Evolutionary conservation across 345 rosid species (phyloP), one percentile per base, ranked within the genome.

Genomic region (Luvunga scandens): DNA sequence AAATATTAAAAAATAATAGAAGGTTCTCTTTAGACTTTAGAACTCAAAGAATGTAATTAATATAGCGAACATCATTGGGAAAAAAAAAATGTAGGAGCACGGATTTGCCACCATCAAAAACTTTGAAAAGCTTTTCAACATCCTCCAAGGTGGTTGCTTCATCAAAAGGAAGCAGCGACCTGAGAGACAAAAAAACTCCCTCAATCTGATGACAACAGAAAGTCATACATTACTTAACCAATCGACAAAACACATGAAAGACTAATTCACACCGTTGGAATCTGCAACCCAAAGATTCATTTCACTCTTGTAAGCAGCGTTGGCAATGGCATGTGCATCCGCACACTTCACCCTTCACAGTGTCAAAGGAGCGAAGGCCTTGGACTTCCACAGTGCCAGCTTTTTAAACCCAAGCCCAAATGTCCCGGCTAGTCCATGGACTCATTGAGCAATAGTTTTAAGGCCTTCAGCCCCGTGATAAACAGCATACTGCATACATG

Each of bases 401-500:
- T 94, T 96, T 86, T 89, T 96, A 85, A 94, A 84, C 72, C 99
- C 99, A 66, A 89, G 79, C 22, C 97, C 85, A 61, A 94, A 88
- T 77, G 85, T 83, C 73, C 97, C 97, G 75, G 99, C 98, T 79
- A 91, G 97, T 79, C 98, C 98, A 79, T 94, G 97, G 33, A 92
- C 97, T 55, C 99, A 89, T 78, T 90, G 88, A 5, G 94, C 90
- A 67, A 94, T 94, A 66, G 88, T 71, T 89, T 92, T 91, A 10
- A 92, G 87, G 85, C 99, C 98, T 78, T 83, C 93, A 67, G 97
- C 98, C 80, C 99, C 97, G 77, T 94, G 99, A 86, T 96, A 94
- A 82, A 96, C 97, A 77, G 95, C 94, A 81, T 81, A 96, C 97
- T 76, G 95, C 94, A 81, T 81, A 94, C 99, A 96, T 94, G 7